Conservation (phyloP, 768 basidiomycete species). For the Suillus subalutaceus region DNA sequence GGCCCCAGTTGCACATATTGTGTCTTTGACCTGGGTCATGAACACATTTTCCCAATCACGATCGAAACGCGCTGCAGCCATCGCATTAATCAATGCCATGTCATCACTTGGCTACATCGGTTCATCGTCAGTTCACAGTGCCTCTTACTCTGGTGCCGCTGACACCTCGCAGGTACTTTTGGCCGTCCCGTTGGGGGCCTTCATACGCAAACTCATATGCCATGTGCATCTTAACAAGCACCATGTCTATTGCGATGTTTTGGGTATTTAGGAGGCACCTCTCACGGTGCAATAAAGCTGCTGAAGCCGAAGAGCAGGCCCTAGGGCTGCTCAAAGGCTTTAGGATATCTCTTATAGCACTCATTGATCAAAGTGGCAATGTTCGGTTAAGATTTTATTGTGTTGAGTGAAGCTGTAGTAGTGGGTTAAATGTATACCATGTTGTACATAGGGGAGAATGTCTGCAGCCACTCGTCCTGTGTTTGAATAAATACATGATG, state of each 20-base stretch:
- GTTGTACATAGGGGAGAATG: not conserved
- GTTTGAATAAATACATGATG: no score
- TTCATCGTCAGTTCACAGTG: conserved; percentile 62
- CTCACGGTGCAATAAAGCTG: conserved; percentile 38
- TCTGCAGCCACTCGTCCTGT: not conserved
- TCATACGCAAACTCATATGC: conserved; percentile 69
- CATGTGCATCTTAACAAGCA: conserved; percentile 68
- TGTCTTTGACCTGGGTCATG: conserved; percentile 56
- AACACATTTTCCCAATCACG: conserved; percentile 72
- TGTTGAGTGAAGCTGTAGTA: not conserved
- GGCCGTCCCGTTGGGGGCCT: conserved; percentile 71
- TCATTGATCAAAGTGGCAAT: not conserved
- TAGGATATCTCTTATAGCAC: conserved; percentile 48
- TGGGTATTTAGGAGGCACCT: conserved; percentile 50
- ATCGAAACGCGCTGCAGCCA: conserved; percentile 81
- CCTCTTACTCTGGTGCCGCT: conserved; percentile 3
- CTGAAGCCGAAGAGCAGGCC: conserved; percentile 40
- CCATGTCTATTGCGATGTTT: conserved; percentile 50
- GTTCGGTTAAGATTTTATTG: not conserved
- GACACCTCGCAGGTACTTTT: conserved; percentile 50
- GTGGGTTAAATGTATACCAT: not conserved
- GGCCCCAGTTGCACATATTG: conserved; percentile 68
- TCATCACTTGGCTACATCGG: conserved; percentile 80
- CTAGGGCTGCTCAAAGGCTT: conserved; percentile 39
- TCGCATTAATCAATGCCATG: conserved; percentile 79